Evolutionary conservation across 768 basidiomycete genomes (phyloP).

Genomic region (Harrya chromipes): DNA sequence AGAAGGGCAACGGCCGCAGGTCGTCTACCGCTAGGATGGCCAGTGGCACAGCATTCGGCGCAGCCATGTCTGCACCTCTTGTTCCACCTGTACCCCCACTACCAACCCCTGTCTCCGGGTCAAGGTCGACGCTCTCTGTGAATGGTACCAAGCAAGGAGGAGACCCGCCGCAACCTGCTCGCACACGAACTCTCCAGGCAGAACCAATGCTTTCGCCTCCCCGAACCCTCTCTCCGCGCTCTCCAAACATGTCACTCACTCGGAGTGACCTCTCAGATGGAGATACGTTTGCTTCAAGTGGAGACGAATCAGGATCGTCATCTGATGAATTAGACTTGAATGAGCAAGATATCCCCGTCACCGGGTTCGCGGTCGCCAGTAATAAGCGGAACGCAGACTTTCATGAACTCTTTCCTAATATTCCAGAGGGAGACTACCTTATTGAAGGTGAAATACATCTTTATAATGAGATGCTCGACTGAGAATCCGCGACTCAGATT

Average conservation of each 20-base stretch:
- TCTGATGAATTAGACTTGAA: conserved; percentile 35
- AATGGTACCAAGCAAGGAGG: conserved; percentile 14
- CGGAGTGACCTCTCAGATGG: conserved; percentile 31
- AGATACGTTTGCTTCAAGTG: conserved; percentile 25
- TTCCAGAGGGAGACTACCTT: conserved; percentile 95
- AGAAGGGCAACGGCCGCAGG: conserved; percentile 16
- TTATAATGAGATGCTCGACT: background rate
- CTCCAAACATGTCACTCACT: conserved; percentile 18
- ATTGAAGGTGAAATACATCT: conserved; percentile 76
- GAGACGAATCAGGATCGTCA: conserved; percentile 31
- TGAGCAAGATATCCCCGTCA: conserved; percentile 79
- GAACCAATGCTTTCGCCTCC: conserved; percentile 10
- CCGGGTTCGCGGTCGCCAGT: conserved; percentile 96
- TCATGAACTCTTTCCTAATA: conserved; percentile 84
- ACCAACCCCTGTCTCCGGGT: conserved; percentile 9
- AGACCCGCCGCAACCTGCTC: conserved; percentile 1
- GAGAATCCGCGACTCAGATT: conserved; percentile 54
- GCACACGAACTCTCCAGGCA: background rate
- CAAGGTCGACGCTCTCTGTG: conserved; percentile 18
- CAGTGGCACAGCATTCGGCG: conserved; percentile 59
- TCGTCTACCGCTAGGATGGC: conserved; percentile 34
- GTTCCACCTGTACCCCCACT: conserved; percentile 36
- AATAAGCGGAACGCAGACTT: conserved; percentile 94
- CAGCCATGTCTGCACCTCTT: conserved; percentile 59
- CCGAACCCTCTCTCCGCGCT: conserved; percentile 13